Conservation (phyloP, 371 early-diverging fungal species). For the Mucor sp. region DNA sequence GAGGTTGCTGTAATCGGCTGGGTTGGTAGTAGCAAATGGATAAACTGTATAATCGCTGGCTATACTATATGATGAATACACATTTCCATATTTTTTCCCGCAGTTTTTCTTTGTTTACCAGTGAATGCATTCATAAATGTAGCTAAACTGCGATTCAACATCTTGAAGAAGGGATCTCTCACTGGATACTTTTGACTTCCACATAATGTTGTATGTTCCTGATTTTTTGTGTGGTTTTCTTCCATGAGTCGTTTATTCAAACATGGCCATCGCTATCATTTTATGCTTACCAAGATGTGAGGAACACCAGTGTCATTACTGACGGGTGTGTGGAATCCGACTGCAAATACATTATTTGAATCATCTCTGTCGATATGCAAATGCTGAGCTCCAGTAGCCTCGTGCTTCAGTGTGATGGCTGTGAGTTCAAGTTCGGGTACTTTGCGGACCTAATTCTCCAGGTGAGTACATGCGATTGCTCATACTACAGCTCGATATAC, state of each 20-base stretch:
- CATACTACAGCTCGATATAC: background rate
- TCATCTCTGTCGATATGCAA: constrained; percentile 88
- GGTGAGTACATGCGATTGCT: background rate
- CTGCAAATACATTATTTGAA: constrained; percentile 87
- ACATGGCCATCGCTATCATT: background rate
- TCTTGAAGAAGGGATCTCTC: constrained; percentile 97
- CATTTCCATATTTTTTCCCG: background rate
- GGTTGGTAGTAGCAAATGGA: constrained; percentile 93
- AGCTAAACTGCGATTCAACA: constrained; percentile 94
- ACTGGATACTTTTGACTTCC: constrained; percentile 89
- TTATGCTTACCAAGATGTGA: constrained; percentile 75
- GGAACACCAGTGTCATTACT: constrained; percentile 87
- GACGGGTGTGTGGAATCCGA: constrained; percentile 90
- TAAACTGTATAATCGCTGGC: constrained; percentile 90
- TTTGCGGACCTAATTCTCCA: constrained; percentile 32
- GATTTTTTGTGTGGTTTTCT: background rate
- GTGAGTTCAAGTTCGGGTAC: constrained; percentile 73
- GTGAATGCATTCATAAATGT: constrained; percentile 98
- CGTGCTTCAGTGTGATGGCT: constrained; percentile 70
- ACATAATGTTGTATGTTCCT: constrained; percentile 94
- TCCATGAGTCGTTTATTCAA: background rate
- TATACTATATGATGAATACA: constrained; percentile 19
- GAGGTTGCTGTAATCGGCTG: constrained; percentile 84
- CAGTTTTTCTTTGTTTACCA: constrained; percentile 37
- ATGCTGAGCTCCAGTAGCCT: constrained; percentile 84